Evolutionary conservation across 148 eudicot genomes (phyloP).

Genomic region (Amaranthus cruentus): DNA sequence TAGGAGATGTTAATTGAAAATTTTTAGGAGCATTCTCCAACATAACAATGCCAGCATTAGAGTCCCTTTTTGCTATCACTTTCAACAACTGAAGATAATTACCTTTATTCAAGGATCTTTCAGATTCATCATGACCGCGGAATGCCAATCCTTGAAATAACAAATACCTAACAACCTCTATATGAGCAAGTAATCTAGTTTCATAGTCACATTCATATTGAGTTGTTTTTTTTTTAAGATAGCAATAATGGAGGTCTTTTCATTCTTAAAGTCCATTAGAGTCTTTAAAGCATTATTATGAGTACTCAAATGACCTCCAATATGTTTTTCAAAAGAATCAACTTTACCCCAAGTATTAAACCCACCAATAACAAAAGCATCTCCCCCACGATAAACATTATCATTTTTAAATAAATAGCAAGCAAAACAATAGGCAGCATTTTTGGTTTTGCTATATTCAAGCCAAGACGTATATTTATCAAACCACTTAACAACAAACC

Average conservation of each 20-base stretch:
- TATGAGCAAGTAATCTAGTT: too few relatives aligned
- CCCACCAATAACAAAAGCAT: background rate
- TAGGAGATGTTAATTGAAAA: too few relatives aligned
- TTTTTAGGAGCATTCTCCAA: too few relatives aligned
- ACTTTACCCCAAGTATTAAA: conserved; percentile 1
- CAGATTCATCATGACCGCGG: background rate
- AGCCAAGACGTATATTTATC: conserved; percentile 6
- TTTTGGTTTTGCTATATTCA: background rate
- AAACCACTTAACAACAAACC: background rate
- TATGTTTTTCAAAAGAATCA: conserved; percentile 4
- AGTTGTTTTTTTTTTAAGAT: too few relatives aligned
- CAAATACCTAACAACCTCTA: background rate
- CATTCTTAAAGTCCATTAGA: background rate
- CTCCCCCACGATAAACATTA: background rate
- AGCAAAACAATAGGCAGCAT: conserved; percentile 2
- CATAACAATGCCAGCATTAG: too few relatives aligned
- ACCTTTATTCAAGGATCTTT: too few relatives aligned
- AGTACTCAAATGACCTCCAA: background rate
- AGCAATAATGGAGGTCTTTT: background rate
- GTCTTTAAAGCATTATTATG: background rate
- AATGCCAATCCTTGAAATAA: background rate
- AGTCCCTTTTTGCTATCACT: too few relatives aligned
- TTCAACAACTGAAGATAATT: too few relatives aligned
- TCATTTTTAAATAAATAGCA: conserved; percentile 12
- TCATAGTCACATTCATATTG: too few relatives aligned